Evolutionary conservation across 768 basidiomycete species (phyloP), one percentile per base, ranked within the genome.

Genomic region (Russula lepida): DNA sequence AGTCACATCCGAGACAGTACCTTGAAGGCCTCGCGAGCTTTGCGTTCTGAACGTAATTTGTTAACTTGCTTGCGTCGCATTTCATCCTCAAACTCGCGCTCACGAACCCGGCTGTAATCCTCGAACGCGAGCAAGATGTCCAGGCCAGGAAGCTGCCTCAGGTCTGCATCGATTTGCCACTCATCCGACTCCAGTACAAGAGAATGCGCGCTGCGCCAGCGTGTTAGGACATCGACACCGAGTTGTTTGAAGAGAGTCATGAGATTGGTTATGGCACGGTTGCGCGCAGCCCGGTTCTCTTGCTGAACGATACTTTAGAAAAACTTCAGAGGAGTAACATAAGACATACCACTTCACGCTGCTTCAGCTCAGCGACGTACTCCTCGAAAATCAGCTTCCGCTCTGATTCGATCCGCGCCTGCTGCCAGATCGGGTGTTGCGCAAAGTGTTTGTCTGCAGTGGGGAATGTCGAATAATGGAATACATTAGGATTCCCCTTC

Each of bases 101-200:
- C 93, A 35, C 91, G 82, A 17, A 92, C 85, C 59, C 88, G 84
- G 61, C 91, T 89, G 70, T 95, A 95, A 70, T 95, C 93, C 71
- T 99, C 97, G 67, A 94, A 98, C 0, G 92, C 89, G 39, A 90
- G 81, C 25, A 99, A 78, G 60, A 98, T 89, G 69, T 98, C 97
- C 39, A 98, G 78, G 2, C 88, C 88, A 12, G 95, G 95, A 44
- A 98, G 79, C 68, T 81, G 85, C 64, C 83, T 86, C 53, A 99
- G 76, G 63, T 93, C 89, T 0, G 77, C 67, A 67, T 98, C 93
- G 28, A 74, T 72, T 48, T 79, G 81, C 87, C 89, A 99, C 49
- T 88, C 87, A 0, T 85, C 81, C 2, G 92, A 90, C 21, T 86
- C 84, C 9, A 83, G 69, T 41, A 99, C 81, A 64, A 88, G 77